Conservation (phyloP, 2,329 filamentous ascomycete species). For the Gaeumannomyces tritici region DNA sequence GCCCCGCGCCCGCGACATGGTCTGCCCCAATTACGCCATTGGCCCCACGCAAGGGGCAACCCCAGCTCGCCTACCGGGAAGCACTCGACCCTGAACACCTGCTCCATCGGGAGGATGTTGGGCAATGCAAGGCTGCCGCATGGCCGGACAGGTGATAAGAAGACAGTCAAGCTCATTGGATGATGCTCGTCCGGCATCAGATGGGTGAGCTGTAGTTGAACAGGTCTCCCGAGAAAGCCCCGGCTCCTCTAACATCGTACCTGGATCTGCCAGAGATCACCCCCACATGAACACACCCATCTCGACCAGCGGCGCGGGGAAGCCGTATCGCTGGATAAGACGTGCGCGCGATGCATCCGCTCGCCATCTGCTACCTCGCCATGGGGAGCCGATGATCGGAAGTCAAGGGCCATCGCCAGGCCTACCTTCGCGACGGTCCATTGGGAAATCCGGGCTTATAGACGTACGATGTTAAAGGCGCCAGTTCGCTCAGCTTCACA, state of each 20-base stretch:
- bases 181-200: neutral
- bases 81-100: neutral
- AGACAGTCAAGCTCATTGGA: neutral
- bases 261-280: neutral
- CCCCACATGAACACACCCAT: neutral
- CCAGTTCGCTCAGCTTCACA: neutral
- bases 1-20: neutral
- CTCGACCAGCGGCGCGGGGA: neutral
- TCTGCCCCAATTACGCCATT: neutral
- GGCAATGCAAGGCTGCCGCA: neutral
- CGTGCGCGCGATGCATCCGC: neutral
- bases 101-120: neutral
- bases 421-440: neutral
- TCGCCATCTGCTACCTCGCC: neutral
- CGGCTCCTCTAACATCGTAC: neutral
- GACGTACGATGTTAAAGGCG: neutral
- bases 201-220: neutral
- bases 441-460: neutral
- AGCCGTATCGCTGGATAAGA: neutral
- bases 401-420: neutral
- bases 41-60: neutral
- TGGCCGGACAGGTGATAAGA: neutral
- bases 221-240: neutral
- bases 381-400: too few relatives aligned
- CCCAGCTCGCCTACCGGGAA: neutral